A percentile compares a stretch with the other conserved stretches of the same genome.
Conservation (phyloP, 495 filamentous ascomycete genomes). For the Ramalina intermedia region DNA sequence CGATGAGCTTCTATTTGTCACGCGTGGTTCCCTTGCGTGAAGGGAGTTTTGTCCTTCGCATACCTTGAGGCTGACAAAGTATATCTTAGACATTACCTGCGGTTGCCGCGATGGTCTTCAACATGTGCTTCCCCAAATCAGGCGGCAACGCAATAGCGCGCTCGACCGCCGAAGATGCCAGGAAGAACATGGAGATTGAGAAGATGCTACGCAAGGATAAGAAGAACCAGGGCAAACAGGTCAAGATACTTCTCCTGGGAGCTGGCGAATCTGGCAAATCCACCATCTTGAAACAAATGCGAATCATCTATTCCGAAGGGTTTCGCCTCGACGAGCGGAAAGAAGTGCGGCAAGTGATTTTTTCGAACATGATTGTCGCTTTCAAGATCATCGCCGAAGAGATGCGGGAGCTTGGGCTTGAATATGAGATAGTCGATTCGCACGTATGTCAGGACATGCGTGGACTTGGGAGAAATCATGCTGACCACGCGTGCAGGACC, state of each 20-base stretch:
- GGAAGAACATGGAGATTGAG: constrained; percentile 52
- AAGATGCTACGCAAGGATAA: constrained; percentile 65
- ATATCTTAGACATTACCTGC: neutral
- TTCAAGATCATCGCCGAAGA: constrained; percentile 85
- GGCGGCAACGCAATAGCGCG: constrained; percentile 14
- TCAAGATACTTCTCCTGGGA: constrained; percentile 76
- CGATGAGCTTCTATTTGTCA: no score
- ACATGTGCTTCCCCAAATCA: constrained; percentile 18
- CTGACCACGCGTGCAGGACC: constrained; percentile 5
- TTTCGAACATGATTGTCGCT: constrained; percentile 78
- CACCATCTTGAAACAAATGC: constrained; percentile 98
- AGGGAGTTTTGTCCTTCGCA: no score
- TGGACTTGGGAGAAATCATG: neutral
- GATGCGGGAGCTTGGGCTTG: constrained; percentile 73
- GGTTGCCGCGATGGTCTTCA: constrained; percentile 15
- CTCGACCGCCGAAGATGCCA: constrained; percentile 15
- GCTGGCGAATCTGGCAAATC: constrained; percentile 97
- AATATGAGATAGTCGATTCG: constrained; percentile 62
- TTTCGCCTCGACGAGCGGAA: constrained; percentile 84
- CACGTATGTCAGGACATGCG: constrained; percentile 41
- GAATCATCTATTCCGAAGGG: constrained; percentile 87
- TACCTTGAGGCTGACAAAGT: no score
- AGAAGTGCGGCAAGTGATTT: constrained; percentile 88
- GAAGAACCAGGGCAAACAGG: constrained; percentile 62
- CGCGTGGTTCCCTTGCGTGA: no score